A percentile compares a stretch with the other conserved stretches of the same genome.
These are phyloP conservation scores for Bipolaris victoriae DNA, from an alignment of 2,329 filamentous ascomycete species.

Conservation along the genomic window DNA sequence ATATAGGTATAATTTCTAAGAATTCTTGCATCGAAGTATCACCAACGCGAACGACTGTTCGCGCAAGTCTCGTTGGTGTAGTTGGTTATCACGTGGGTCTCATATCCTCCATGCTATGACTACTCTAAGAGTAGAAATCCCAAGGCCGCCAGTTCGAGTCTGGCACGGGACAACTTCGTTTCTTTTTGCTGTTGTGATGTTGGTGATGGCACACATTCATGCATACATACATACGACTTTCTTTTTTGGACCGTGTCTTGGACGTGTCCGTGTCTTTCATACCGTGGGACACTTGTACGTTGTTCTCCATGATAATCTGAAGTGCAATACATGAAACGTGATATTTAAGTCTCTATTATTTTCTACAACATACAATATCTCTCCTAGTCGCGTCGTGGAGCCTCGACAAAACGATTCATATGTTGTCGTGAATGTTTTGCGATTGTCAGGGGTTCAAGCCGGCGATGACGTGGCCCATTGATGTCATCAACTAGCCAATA, in stretches of 20 bases:
- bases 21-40: constrained; percentile 1
- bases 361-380: not conserved
- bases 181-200: not conserved
- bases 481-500: constrained; percentile 12
- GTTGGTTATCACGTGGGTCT: constrained; percentile 42
- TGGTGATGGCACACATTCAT: not conserved
- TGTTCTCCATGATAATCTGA: too few relatives aligned
- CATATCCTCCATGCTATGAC: constrained; percentile 34
- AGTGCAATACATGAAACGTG: too few relatives aligned
- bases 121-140: constrained; percentile 32
- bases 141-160: constrained; percentile 41
- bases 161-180: constrained; percentile 28
- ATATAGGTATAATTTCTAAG: not conserved
- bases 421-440: constrained; percentile 17
- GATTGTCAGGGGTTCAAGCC: constrained; percentile 2
- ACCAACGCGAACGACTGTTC: constrained; percentile 11
- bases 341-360: not conserved
- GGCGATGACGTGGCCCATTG: constrained; percentile 16
- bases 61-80: constrained; percentile 35
- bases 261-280: not conserved
- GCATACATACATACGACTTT: not conserved
- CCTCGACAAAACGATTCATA: not conserved
- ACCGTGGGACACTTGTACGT: not conserved
- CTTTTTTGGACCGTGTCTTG: not conserved
- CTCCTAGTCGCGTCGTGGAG: constrained; percentile 10